phyloP scores from a whole-genome alignment of 495 filamentous ascomycete genomes.

The Penicillium paradoxum region DNA sequence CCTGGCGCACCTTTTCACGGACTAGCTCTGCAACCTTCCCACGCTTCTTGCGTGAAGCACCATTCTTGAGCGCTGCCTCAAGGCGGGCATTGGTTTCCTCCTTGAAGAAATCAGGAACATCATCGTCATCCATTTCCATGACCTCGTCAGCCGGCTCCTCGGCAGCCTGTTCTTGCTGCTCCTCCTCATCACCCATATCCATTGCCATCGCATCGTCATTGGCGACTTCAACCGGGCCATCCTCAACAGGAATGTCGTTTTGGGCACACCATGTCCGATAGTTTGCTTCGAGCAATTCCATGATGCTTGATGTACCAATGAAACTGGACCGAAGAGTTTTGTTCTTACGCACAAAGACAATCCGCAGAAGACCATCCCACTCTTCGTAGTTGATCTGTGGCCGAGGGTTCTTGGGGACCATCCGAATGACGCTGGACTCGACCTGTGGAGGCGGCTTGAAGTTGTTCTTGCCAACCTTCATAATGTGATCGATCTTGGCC shows the following conservation, averaged over 20 bases:
- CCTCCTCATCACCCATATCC: constrained; percentile 41
- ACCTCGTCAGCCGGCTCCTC: constrained; percentile 41
- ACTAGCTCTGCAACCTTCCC: constrained; percentile 74
- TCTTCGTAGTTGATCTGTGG: constrained; percentile 89
- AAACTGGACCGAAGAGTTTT: constrained; percentile 74
- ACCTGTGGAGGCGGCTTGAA: constrained; percentile 92
- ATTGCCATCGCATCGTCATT: constrained; percentile 37
- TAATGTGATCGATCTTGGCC: constrained; percentile 79
- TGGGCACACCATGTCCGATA: constrained; percentile 86
- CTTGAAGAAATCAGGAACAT: constrained; percentile 74
- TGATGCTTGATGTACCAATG: constrained; percentile 68
- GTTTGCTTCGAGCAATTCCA: constrained; percentile 77
- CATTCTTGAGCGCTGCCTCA: constrained; percentile 37
- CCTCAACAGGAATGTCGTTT: constrained; percentile 72
- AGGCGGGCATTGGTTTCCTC: constrained; percentile 51
- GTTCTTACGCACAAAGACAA: constrained; percentile 75
- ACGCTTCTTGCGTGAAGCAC: constrained; percentile 58
- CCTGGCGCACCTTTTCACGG: constrained; percentile 73
- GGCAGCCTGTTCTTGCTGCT: constrained; percentile 23
- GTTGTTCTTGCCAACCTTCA: constrained; percentile 92
- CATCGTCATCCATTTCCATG: constrained; percentile 56
- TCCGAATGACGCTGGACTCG: constrained; percentile 73
- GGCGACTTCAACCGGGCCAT: constrained; percentile 49
- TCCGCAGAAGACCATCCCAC: constrained; percentile 84
- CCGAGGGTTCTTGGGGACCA: constrained; percentile 73